Evolutionary conservation across 2,329 filamentous ascomycete genomes (phyloP), one percentile per base, ranked within the genome.

Genomic region (Alternaria conjuncta): DNA sequence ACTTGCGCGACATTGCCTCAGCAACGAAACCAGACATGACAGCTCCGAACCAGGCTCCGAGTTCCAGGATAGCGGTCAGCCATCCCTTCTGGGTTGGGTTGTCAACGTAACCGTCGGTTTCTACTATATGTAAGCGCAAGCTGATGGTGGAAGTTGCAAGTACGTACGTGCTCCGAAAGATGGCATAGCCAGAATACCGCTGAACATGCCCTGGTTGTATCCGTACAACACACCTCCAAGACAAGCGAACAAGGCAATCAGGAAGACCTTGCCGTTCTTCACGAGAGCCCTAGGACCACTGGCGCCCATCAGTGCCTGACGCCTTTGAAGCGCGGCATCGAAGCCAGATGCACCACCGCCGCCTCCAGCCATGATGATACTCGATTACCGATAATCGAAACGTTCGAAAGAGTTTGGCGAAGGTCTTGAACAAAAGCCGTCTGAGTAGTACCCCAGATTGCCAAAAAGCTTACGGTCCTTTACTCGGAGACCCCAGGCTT

Each of bases 181-280:
- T 5, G 75, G 72, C 84, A 86, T 86, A 21, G 82, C 83, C 58
- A 88, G 71, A 21, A 94, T 87, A 23, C 91, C 90, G n/a, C 87
- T 88, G 80, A 92, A 92, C 80, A 92, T 90, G 69, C 91, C 91
- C 61, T 92, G 89, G 74, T 93, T 92, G 80, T 92, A 93, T 20
- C 91, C 90, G 75, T 92, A 88, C 26, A 86, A 80, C 20, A 86
- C 75, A 56, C 85, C 85, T 70, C 84, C 84, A 30, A 87, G 75
- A 63, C 82, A 85, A 6, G 83, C 82, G 63, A 88, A 88, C 57
- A 85, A 81, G 10, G 85, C 84, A 70, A 88, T 87, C 10, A 82
- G 82, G 61, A 86, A 86, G 23, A 87, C 86, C 66, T 84, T 86
- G 61, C 82, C 75, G 71, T 87, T 87, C 68, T 82, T 82, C 36